Base-by-base conservation (phyloP, 2,329 filamentous ascomycete species). In the Fusarium metavorans region DNA sequence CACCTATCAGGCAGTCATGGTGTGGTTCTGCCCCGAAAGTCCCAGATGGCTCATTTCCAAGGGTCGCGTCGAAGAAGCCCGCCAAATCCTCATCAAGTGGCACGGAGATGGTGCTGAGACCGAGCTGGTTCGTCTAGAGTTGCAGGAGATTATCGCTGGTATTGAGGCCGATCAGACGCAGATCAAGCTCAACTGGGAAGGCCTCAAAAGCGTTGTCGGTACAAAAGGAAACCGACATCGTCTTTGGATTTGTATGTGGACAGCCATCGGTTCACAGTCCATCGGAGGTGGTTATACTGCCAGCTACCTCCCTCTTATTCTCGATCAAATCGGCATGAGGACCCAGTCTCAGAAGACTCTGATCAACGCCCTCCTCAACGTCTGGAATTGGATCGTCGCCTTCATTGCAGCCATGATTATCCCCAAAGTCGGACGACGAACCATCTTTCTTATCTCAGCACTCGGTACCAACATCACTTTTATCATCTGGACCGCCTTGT, bases 71-170 rank as follows among this genome's bases (percentile, higher is more conserved):
- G 81, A 85, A 4, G 83, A 85, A 14, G 73, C 76, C 81, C 63
- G 78, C 3, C 34, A 67, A 3, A 76, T 82, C 27, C 70, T 85
- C 0, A 81, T 80, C 48, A 83, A 82, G 43, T 86, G 84, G 71
- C 85, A 87, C 57, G 84, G 82, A 35, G 52, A 84, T 71, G 85
- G 85, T 13, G 82, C 85, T 65, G 72, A 64, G 34, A 76, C 64
- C 56, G 76, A 8, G 11, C 65, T 70, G 3, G 77, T 72, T 41
- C 63, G 56, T 35, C 74, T 59, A 66, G 79, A 74, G 72, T 73
- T 80, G 67, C 62, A 72, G 23, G 78, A 82, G 66, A 82, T 82
- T 76, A 56, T 79, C 68, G 20, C 66, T 73, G 57, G 70, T 65
- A 27, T 80, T 58, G 69, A 70, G 14, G 41, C 64, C 5, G 67